A percentile compares a stretch with the other conserved stretches of the same genome.
These are phyloP conservation scores for Fremontodendron californicum DNA, from an alignment of 345 rosid genomes.

Conservation along the genomic window DNA sequence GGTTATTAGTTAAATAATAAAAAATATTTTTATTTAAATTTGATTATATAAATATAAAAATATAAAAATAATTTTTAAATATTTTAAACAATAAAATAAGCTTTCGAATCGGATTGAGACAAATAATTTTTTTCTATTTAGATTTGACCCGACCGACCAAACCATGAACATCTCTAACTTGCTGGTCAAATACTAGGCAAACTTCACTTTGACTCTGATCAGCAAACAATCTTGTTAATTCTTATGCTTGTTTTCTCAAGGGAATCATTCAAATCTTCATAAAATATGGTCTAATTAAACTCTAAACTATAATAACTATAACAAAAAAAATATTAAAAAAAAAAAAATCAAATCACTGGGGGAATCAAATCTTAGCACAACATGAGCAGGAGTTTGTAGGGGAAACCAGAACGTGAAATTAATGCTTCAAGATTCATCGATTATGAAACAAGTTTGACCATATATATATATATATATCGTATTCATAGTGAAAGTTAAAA, in stretches of 20 bases:
- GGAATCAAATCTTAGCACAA: conserved; percentile 18
- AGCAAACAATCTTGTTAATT: neutral
- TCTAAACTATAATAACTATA: conserved; percentile 27
- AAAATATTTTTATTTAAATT: no score
- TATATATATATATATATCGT: neutral
- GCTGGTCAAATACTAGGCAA: neutral
- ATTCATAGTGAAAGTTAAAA: conserved; percentile 15
- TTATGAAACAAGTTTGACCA: neutral
- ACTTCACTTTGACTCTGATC: neutral
- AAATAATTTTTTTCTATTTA: no score
- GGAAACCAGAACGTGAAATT: conserved; percentile 12
- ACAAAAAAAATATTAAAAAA: neutral
- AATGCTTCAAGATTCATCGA: neutral
- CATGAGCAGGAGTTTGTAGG: conserved; percentile 4
- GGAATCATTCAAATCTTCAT: neutral
- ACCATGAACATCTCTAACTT: no score
- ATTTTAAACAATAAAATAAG: no score
- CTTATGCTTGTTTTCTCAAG: neutral
- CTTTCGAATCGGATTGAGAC: no score
- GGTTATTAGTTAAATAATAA: no score
- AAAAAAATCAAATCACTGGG: neutral
- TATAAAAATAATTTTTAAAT: no score
- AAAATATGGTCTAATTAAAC: conserved; percentile 16
- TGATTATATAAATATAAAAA: no score
- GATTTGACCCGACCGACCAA: no score